Evolutionary conservation across 2,329 filamentous ascomycete genomes (phyloP), one percentile per base, ranked within the genome.

Genomic region (Trichoderma citrinoviride): DNA sequence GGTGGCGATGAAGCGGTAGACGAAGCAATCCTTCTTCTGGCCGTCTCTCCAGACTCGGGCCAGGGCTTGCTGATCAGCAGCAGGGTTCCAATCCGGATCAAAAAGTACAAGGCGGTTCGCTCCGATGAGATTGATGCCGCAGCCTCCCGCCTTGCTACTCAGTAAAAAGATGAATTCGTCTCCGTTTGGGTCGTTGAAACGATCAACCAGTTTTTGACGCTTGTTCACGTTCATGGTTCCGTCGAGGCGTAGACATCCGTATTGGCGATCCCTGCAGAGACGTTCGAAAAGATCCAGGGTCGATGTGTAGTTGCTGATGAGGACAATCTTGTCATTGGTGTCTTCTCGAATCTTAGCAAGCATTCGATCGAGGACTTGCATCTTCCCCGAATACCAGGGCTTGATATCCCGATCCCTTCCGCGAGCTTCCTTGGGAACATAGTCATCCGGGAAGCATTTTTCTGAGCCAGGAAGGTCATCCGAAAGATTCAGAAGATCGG

Each of bases 11-110:
- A 99, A 99, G n/a, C 95, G 91, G 77, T 99, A 99, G 17, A 99
- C 95, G 72, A 99, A 99, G 74, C 95, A 99, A 73, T 99, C 95
- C 75, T 99, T 99, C 83, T 96, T 98, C 77, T 99, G 95, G 0
- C 95, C 95, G 72, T 99, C 95, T 82, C 95, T 91, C 95, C 95
- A 99, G 21, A 99, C 95, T 81, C 95, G 91, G 41, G 95, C 95
- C 33, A 99, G 85, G 4, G 95, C 95, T 79, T 99, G 95, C 77
- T 99, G 95, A 73, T 99, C 95, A 0, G 95, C 93, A 3, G 95
- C 95, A 0, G 95, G 95, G 72, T 99, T 99, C 95, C 95, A 99
- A 77, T 95, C 91, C 0, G 95, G 95, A 70, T 99, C 95, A 75
- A 99, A 99, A 46, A 99, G 86, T 1, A 99, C 91, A 2, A 99